Base-by-base conservation (phyloP, 176 grass and related monocot species). In the Aechmea fasciata region DNA sequence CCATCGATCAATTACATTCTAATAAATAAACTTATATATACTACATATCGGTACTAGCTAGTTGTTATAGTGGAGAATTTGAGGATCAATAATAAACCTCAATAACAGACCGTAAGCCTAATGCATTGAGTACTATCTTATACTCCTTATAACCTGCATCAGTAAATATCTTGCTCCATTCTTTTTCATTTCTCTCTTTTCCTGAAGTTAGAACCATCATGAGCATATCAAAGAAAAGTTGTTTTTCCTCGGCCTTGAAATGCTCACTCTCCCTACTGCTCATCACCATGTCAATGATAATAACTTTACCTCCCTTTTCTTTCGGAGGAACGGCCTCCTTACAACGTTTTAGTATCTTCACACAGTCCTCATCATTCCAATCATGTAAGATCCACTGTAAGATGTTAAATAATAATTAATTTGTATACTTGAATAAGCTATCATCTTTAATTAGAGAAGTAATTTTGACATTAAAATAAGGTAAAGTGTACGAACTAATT, bases 361-460 rank as follows among this genome's bases (percentile, higher is more conserved):
- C 50, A 23, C 79, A 86, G 0, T 86, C 79, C 12, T 80, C 48
- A 1, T 88, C 57, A 0, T 47, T 25, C 81, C 72, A 83, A 13
- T 79, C 85, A 41, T 83, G 84, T 7, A 86, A 73, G 59, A 86
- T 66, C 79, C 84, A 86, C 75, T 88, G 47, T 12, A 77, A 59
- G 33, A 41, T 7, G 7, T 41, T 41, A 41, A 41, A 41, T 1
- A 41, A 6, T 41, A 7, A 41, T 41, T 41, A 7, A 41, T 41
- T 6, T 26, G 2, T 41, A 41, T 41, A 41, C 4, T 6, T 41
- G 33, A 41, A 41, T 41, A 7, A 41, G 33, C 4, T 41, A 41
- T 41, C 3, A 41, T 41, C 6, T 41, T 41, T 41, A 41, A 41
- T 41, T 6, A 41, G 33, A 7, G 6, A 7, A 41, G 6, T 41